These are phyloP conservation scores for Lachancea fermentati DNA, from an alignment of 805 yeast genomes.

Conservation along the genomic window DNA sequence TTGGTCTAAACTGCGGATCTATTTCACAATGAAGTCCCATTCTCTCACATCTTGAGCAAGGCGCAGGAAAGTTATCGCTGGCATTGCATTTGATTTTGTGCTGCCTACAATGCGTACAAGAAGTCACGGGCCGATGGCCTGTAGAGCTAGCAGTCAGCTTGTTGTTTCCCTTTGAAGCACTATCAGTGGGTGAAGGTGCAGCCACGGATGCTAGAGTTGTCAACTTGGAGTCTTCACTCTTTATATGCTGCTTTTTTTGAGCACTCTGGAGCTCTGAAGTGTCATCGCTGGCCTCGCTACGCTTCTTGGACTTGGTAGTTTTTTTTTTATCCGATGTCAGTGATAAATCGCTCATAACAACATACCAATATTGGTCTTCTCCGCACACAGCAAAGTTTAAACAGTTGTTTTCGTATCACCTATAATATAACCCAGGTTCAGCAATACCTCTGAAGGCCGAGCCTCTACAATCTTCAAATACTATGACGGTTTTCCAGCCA, in stretches of 20 bases:
- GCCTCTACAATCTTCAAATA: not conserved
- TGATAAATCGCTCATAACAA: constrained; percentile 9
- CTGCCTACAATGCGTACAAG: constrained; percentile 92
- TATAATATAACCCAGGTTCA: not conserved
- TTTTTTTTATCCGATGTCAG: not conserved
- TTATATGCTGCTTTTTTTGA: constrained; percentile 3
- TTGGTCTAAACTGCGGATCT: constrained; percentile 87
- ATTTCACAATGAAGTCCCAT: constrained; percentile 80
- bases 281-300: not conserved
- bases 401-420: not conserved
- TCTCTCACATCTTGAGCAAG: constrained; percentile 78
- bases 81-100: constrained; percentile 94
- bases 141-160: constrained; percentile 19
- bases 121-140: constrained; percentile 81
- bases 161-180: not conserved
- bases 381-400: not conserved
- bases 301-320: not conserved
- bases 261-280: not conserved
- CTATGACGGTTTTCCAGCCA: not conserved
- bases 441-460: not conserved
- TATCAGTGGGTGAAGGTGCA: constrained; percentile 1
- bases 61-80: constrained; percentile 68
- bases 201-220: not conserved
- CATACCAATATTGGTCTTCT: constrained; percentile 3
- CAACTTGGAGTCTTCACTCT: constrained; percentile 4